Base-by-base conservation (phyloP, 345 rosid genomes). In the Populus ilicifolia region DNA sequence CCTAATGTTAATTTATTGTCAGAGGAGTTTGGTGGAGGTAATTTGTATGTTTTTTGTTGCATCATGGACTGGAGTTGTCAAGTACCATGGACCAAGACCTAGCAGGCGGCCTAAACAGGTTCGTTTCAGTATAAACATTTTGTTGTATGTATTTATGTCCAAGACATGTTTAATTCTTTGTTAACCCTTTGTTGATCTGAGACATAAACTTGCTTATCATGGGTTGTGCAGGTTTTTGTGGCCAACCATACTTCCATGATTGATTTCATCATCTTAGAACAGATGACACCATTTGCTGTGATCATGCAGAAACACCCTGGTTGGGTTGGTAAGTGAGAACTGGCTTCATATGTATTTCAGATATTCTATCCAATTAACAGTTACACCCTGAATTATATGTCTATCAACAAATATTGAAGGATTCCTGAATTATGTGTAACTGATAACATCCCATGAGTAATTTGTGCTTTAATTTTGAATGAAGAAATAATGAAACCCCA, bases 231-330 rank as follows among this genome's bases (percentile, higher is more conserved):
- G 98, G 98, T 92, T 62, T 96, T 84, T 85, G 99, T 94, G 72
- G 97, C 97, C 87, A 94, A 96, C 83, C 99, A 96, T 83, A 96
- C 99, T 79, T 96, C 99, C 76, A 94, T 96, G 99, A 96, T 96
- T 72, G 99, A 96, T 88, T 96, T 96, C 85, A 85, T 96, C 78
- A 52, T 96, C 89, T 79, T 94, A 75, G 99, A 94, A 82, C 98
- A 96, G 86, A 92, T 96, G 98, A 94, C 96, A 36, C 95, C 98
- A 79, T 94, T 96, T 82, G 94, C 99, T 74, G 98, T 94, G 77
- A 96, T 96, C 69, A 94, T 96, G 99, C 99, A 96, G 83, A 96
- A 96, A 82, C 99, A 96, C 89, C 99, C 99, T 84, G 99, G 99
- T 75, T 96, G 99, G 99, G 98, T 94, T 89, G 99, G 99, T 91